Percentiles rank a stretch among this genome's conserved stretches.
These are phyloP conservation scores for Perkinsus chesapeaki DNA, from an alignment of 169 alveolate species.

Conservation along the genomic window DNA sequence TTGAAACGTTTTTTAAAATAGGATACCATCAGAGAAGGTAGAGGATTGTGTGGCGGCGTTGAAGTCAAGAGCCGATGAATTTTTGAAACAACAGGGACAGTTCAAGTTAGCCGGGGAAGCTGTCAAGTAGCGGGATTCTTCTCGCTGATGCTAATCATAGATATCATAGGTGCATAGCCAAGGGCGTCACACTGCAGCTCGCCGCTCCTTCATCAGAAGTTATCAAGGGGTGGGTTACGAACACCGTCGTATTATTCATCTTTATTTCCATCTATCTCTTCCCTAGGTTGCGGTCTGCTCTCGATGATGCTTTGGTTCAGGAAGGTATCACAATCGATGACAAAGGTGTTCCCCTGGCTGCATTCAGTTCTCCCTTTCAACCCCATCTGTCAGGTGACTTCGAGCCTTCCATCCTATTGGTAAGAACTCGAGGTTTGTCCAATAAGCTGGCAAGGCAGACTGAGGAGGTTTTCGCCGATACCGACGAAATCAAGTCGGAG, in stretches of 20 bases:
- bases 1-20: not conserved
- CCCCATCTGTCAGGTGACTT: not conserved
- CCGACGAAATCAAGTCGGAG: not conserved
- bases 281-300: not conserved
- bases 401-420: not conserved
- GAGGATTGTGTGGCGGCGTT: not conserved
- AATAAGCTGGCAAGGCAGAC: not conserved
- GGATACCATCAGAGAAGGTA: not conserved
- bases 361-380: not conserved
- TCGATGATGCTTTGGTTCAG: not conserved
- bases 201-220: not conserved
- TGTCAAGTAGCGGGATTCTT: not conserved
- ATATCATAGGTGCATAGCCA: not conserved
- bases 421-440: not conserved
- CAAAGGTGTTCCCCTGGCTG: not conserved
- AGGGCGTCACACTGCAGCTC: not conserved
- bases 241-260: not conserved
- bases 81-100: not conserved
- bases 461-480: not conserved
- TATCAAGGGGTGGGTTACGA: not conserved
- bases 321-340: not conserved
- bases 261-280: not conserved
- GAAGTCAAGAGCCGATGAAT: not conserved
- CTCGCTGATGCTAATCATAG: not conserved
- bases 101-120: not conserved